A percentile compares a stretch with the other conserved stretches of the same genome.
phyloP scores from a whole-genome alignment of 192 early-diverging fungal genomes.

The Obelidium mucronatum region DNA sequence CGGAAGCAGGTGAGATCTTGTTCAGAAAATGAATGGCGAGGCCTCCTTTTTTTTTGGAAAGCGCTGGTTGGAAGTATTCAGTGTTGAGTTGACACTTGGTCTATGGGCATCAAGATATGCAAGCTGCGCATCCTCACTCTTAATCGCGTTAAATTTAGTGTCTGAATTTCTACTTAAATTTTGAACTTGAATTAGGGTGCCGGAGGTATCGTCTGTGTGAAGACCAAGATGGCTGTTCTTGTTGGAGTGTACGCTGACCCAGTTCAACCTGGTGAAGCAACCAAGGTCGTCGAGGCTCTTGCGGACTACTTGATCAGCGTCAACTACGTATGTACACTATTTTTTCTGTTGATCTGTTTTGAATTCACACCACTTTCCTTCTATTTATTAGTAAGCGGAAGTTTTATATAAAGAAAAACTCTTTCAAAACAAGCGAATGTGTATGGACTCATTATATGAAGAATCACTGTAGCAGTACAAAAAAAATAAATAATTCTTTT shows the following conservation, averaged over 20 bases:
- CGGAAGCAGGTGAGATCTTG: constrained; percentile 68
- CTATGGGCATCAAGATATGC: no score
- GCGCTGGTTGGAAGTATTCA: no score
- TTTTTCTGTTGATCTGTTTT: constrained; percentile 23
- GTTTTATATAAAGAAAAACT: no score
- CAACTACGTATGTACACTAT: constrained; percentile 57
- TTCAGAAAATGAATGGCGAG: no score
- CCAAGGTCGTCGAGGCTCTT: constrained; percentile 74
- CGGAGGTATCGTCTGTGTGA: constrained; percentile 74
- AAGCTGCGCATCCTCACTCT: background rate
- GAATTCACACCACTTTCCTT: no score
- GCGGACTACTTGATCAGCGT: constrained; percentile 79
- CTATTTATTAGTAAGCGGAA: no score
- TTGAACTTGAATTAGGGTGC: constrained; percentile 53
- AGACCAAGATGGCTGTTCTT: constrained; percentile 83
- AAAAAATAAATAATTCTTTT: no score
- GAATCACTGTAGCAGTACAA: no score
- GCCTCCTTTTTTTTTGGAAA: no score
- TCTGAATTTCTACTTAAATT: background rate
- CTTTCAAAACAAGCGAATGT: no score
- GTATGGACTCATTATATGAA: no score
- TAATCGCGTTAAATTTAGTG: background rate
- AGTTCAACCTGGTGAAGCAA: constrained; percentile 73
- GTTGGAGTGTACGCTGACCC: constrained; percentile 73
- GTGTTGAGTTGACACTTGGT: no score